phyloP scores from a whole-genome alignment of 2,329 filamentous ascomycete species.

The Aspergillus jensenii region DNA sequence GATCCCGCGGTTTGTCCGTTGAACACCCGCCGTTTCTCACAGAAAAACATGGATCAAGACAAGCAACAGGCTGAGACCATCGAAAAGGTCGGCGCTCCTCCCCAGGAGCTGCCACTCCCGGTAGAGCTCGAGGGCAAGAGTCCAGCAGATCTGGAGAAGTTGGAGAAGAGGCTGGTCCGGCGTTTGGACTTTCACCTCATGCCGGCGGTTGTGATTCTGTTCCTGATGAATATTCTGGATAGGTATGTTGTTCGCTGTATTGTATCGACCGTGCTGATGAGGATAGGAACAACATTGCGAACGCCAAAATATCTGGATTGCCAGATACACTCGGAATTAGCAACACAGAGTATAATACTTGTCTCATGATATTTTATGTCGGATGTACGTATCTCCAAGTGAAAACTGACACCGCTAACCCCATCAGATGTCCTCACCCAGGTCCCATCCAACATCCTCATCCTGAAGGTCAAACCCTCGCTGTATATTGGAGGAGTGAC shows the following conservation, averaged over 20 bases:
- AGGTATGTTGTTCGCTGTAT: not conserved
- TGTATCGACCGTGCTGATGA: not conserved
- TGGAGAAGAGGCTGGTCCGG: constrained; percentile 1
- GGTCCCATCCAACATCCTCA: not conserved
- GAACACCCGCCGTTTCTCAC: not conserved
- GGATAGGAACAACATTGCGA: constrained; percentile 1
- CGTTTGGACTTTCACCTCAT: not conserved
- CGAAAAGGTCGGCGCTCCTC: not conserved
- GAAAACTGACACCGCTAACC: not conserved
- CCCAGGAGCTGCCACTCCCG: not conserved
- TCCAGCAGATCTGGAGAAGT: not conserved
- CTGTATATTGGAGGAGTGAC: not conserved
- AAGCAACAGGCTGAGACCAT: not conserved
- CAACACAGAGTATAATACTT: not conserved
- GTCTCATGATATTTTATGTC: not conserved
- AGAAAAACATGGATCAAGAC: not conserved
- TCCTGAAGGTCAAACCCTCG: constrained; percentile 3
- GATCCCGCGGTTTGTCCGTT: not conserved
- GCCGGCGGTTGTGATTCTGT: constrained; percentile 1
- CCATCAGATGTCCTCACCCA: not conserved
- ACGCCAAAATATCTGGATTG: constrained; percentile 1
- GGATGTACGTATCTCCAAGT: not conserved
- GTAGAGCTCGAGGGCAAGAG: not conserved
- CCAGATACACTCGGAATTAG: not conserved
- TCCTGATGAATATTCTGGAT: constrained; percentile 4